Evolutionary conservation across 2,329 filamentous ascomycete species (phyloP).

Genomic region (Trichophyton mentagrophytes): DNA sequence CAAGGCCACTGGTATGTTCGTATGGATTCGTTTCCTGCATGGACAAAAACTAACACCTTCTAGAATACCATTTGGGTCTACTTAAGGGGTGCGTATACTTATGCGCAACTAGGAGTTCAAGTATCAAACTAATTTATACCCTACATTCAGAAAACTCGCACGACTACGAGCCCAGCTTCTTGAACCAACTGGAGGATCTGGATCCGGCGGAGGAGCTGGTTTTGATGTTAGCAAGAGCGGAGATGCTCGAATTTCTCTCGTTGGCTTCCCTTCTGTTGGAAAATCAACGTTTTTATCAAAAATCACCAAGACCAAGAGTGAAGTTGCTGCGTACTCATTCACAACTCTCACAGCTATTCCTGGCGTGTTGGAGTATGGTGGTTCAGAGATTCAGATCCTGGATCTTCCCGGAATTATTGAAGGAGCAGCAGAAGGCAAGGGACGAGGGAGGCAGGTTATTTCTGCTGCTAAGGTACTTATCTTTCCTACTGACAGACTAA

Average conservation of each 20-base stretch:
- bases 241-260: slow-evolving; percentile 89
- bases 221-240: slow-evolving; percentile 91
- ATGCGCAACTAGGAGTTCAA: not conserved
- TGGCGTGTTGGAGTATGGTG: slow-evolving; percentile 92
- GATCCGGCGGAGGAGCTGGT: slow-evolving; percentile 64
- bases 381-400: slow-evolving; percentile 93
- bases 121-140: not conserved
- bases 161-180: slow-evolving; percentile 87
- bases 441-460: slow-evolving; percentile 88
- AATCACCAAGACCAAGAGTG: slow-evolving; percentile 93
- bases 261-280: slow-evolving; percentile 96
- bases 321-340: slow-evolving; percentile 93
- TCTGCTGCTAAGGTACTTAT: slow-evolving; percentile 66
- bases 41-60: slow-evolving; percentile 21
- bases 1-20: slow-evolving; percentile 80
- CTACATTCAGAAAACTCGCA: slow-evolving; percentile 65
- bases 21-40: slow-evolving; percentile 11
- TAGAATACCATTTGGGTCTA: slow-evolving; percentile 95
- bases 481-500: not conserved
- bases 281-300: slow-evolving; percentile 99
- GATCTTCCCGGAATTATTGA: slow-evolving; percentile 98
- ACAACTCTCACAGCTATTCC: slow-evolving; percentile 96
- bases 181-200: slow-evolving; percentile 70
- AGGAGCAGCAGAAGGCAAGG: slow-evolving; percentile 89
- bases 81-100: slow-evolving; percentile 67